Evolutionary conservation across 2,329 filamentous ascomycete genomes (phyloP), one percentile per base, ranked within the genome.

Genomic region (Pseudocercospora crystallina): DNA sequence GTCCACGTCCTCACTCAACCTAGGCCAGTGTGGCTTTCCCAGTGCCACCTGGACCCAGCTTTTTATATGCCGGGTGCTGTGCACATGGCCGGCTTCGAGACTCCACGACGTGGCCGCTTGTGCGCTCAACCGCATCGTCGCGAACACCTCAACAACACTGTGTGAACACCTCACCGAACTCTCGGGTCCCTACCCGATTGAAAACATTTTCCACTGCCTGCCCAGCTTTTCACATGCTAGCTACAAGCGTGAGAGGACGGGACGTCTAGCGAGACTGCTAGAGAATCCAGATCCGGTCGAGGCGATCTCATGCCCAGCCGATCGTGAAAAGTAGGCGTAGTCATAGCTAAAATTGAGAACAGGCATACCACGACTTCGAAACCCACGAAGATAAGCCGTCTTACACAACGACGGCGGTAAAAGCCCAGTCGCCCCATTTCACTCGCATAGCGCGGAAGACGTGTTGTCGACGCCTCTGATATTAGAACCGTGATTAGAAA

Each of bases 201-300:
- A 15, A 12, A 20, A 14, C 35, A 13, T 30, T 37, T 37, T 20
- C 20, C 14, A 31, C 36, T 20, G 29, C n/a, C n/a, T 15, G 36
- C 35, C 29, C 20, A 30, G 26, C 35, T 12, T 14, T 45, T 46
- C 48, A 51, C 49, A 47, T 51, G 43, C 38, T 33, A 35, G 37
- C 49, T 36, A 51, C 49, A 30, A 42, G 31, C n/a, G 26, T 37
- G 36, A 31, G 14, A 29, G 41, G 35, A 35, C 12, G 36, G 29
- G 26, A 17, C 36, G 13, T 29, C 29, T 40, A 45, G 48, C 48
- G 42, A 50, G 4, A 32, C 47, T 14, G 42, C 43, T 40, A 47
- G 37, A 33, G 32, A 10, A 26, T 32, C 14, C 17, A 35, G 31
- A 32, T 29, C n/a, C 29, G 17, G 15, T 31, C 34, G 43, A 34